Evolutionary conservation across 1,284 basidiomycete genomes (phyloP).

Genomic region (Afroboletus lepidellus): DNA sequence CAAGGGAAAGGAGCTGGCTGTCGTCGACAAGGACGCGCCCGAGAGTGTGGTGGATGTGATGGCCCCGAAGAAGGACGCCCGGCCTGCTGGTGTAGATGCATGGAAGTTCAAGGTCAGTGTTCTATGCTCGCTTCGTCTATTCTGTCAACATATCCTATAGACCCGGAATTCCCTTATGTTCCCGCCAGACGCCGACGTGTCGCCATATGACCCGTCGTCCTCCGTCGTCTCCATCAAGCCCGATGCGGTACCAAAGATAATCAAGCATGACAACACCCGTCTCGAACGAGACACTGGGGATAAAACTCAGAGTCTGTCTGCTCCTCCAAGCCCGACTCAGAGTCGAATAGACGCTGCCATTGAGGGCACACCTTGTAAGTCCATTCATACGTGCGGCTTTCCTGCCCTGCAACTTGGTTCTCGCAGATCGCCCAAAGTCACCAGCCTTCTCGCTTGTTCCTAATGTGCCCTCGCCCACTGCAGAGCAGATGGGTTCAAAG

Average conservation of each 20-base stretch:
- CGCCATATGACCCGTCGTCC: constrained; percentile 65
- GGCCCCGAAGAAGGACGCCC: constrained; percentile 71
- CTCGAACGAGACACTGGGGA: constrained; percentile 63
- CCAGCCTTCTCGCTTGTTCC: constrained; percentile 74
- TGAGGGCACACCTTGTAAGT: constrained; percentile 73
- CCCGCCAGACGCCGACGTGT: constrained; percentile 81
- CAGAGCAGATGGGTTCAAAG: constrained; percentile 70
- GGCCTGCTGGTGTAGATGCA: constrained; percentile 68
- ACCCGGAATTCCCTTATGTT: constrained; percentile 93
- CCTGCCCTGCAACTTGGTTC: constrained; percentile 5
- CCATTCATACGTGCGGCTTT: neutral
- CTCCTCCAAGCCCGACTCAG: constrained; percentile 81
- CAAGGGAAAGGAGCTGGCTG: constrained; percentile 26
- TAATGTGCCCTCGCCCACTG: constrained; percentile 83
- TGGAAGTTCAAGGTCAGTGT: constrained; percentile 83
- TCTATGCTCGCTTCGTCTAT: neutral
- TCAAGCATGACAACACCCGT: constrained; percentile 79
- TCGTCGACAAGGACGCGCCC: constrained; percentile 23
- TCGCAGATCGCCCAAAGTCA: constrained; percentile 56
- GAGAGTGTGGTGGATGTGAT: constrained; percentile 58
- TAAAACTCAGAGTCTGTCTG: constrained; percentile 45
- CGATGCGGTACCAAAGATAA: constrained; percentile 56
- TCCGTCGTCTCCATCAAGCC: constrained; percentile 35
- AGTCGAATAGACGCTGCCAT: constrained; percentile 90
- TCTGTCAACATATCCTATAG: constrained; percentile 39